Percentiles rank a stretch among this genome's conserved stretches.
These are phyloP conservation scores for Herpotrichia juniperi DNA, from an alignment of 2,329 filamentous ascomycete species.

Conservation along the genomic window DNA sequence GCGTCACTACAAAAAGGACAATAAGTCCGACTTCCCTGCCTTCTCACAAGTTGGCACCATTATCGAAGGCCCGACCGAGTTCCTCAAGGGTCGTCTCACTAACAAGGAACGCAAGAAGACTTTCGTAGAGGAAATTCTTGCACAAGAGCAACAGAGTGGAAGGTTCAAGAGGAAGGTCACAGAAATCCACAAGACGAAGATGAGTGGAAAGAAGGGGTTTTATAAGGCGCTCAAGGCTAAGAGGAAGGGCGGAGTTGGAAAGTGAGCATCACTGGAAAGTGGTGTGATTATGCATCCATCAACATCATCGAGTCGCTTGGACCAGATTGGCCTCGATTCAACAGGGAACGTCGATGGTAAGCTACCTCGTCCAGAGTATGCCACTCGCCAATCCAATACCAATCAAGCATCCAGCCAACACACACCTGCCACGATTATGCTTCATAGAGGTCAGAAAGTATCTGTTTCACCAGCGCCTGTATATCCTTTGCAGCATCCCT, in stretches of 20 bases:
- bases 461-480: constrained; percentile 59
- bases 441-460: constrained; percentile 48
- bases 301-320: neutral
- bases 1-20: constrained; percentile 84
- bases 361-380: neutral
- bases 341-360: neutral
- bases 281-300: no score
- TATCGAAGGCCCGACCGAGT: constrained; percentile 87
- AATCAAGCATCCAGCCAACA: neutral
- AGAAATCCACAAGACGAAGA: constrained; percentile 81
- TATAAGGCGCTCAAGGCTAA: constrained; percentile 80
- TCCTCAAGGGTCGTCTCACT: constrained; percentile 77
- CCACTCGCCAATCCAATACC: neutral
- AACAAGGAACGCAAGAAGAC: constrained; percentile 89
- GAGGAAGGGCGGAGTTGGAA: constrained; percentile 49
- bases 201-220: constrained; percentile 85
- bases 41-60: constrained; percentile 91
- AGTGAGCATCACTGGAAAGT: constrained; percentile 31
- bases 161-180: constrained; percentile 88
- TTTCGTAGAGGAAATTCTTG: constrained; percentile 83
- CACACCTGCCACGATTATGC: constrained; percentile 11
- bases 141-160: constrained; percentile 66
- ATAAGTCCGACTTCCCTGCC: constrained; percentile 73
- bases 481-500: constrained; percentile 66
- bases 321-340: no score